Conservation (phyloP, 345 rosid species). For the Geranium rotundifolium region DNA sequence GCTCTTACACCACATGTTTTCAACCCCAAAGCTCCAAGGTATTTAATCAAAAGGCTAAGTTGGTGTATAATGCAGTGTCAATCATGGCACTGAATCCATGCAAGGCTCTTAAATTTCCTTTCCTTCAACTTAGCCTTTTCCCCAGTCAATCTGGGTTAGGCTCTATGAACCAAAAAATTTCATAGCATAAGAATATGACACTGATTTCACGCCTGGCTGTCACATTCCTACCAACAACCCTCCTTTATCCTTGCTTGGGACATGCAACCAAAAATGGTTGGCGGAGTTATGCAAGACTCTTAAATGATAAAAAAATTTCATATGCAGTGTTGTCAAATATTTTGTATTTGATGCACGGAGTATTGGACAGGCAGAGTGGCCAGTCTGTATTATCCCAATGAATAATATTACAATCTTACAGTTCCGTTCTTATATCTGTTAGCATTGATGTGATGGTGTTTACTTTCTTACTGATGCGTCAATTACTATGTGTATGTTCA, state of each 20-base stretch:
- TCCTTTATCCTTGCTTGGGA: no score
- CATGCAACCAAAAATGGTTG: no score
- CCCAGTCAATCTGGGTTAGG: no score
- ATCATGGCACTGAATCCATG: background rate
- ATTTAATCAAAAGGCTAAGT: background rate
- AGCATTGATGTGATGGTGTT: background rate
- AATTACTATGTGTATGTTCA: constrained; percentile 8
- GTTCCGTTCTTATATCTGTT: background rate
- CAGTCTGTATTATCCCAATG: background rate
- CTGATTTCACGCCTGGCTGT: no score
- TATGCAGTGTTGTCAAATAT: background rate
- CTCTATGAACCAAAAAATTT: no score
- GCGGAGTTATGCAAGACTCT: no score
- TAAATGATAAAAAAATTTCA: no score
- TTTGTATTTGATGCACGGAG: background rate
- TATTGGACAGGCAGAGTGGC: background rate
- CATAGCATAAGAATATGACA: no score
- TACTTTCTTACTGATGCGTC: constrained; percentile 3
- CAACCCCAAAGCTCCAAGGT: background rate
- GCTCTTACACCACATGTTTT: background rate
- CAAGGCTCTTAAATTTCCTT: background rate
- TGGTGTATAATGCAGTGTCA: background rate
- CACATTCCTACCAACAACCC: no score
- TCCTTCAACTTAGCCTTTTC: no score
- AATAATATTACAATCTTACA: background rate